phyloP scores from a whole-genome alignment of 148 eudicot species.

The Silene latifolia region DNA sequence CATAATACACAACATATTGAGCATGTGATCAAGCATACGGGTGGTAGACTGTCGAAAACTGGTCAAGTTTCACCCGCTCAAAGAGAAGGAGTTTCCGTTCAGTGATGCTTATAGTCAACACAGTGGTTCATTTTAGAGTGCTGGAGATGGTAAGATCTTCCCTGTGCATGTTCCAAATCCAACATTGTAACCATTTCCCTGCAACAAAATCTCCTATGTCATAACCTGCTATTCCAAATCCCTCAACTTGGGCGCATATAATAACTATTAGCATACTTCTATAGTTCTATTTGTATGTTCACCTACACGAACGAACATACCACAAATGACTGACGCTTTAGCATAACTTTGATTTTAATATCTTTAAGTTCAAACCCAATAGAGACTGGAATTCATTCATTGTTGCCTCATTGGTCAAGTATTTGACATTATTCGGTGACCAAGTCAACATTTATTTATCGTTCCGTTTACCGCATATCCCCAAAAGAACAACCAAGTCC shows the following conservation, averaged over 20 bases:
- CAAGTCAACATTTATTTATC: neutral
- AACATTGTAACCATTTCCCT: constrained; percentile 79
- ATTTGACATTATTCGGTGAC: neutral
- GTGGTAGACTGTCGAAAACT: neutral
- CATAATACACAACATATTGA: neutral
- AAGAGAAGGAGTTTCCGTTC: constrained; percentile 1
- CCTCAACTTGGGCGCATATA: neutral
- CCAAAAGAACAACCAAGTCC: neutral
- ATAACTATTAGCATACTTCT: neutral
- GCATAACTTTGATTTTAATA: neutral
- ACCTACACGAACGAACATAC: neutral
- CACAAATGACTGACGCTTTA: neutral
- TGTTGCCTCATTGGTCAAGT: neutral
- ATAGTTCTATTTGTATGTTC: neutral
- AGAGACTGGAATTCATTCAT: neutral
- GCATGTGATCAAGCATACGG: constrained; percentile 1
- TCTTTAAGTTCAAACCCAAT: neutral
- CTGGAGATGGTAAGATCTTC: constrained; percentile 62
- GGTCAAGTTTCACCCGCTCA: neutral
- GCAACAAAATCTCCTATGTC: constrained; percentile 37
- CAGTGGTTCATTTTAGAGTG: constrained; percentile 18
- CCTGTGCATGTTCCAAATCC: constrained; percentile 90
- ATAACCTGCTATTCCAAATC: neutral
- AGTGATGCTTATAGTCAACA: neutral
- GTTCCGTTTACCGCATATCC: neutral